Conservation (phyloP, 2,329 filamentous ascomycete genomes). For the Aspergillus bombycis region DNA sequence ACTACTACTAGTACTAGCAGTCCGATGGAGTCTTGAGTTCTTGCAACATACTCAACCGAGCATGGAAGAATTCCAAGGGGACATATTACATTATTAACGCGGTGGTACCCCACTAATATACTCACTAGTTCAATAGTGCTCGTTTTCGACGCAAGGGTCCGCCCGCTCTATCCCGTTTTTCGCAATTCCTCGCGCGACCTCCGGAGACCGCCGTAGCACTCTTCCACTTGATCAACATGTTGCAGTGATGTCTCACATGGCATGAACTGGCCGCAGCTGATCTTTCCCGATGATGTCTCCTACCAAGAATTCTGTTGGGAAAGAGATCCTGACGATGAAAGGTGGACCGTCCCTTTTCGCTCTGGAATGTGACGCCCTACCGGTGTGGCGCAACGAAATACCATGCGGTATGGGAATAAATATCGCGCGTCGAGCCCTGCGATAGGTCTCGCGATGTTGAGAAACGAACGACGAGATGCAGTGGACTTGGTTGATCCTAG, state of each 20-base stretch:
- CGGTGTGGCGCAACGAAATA: neutral
- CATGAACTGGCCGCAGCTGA: neutral
- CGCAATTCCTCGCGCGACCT: neutral
- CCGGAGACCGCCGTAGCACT: neutral
- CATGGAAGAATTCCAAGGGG: neutral
- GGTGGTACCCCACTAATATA: neutral
- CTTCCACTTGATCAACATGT: neutral
- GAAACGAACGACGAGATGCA: slow-evolving; percentile 19
- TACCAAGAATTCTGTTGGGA: neutral
- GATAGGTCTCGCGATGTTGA: neutral
- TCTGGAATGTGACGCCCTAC: slow-evolving; percentile 5
- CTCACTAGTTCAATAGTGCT: neutral
- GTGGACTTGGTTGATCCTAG: slow-evolving; percentile 14
- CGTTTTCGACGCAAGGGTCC: neutral
- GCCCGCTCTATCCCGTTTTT: neutral
- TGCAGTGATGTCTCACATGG: slow-evolving; percentile 4
- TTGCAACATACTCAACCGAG: too few relatives aligned
- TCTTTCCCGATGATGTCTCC: neutral
- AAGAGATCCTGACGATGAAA: neutral
- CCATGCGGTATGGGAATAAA: neutral
- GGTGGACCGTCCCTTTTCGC: neutral
- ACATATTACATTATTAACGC: neutral
- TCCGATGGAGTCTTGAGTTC: neutral
- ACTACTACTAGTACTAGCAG: neutral
- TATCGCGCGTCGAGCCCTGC: neutral